Base-by-base conservation (phyloP, 2,329 filamentous ascomycete genomes). In the Pseudogymnoascus sp. region DNA sequence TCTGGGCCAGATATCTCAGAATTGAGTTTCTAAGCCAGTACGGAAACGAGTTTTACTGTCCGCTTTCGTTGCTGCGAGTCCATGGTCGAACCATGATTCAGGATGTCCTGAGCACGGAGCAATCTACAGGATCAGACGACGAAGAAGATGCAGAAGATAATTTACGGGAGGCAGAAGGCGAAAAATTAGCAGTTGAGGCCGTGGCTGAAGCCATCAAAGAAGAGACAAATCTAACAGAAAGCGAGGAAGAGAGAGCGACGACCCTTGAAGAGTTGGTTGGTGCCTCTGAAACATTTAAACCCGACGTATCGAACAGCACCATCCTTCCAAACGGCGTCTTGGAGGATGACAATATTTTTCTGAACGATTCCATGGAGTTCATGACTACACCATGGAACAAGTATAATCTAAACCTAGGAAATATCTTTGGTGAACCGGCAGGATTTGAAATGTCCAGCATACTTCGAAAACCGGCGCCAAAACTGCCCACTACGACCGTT, bases 1-100 rank as follows among this genome's bases (percentile, higher is more conserved):
- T 97, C 58, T 99, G 92, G 89, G 92, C 94, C 45, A 87, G 93
- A 66, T 99, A 97, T 75, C 76, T 99, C 42, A 86, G 91, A 23
- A 86, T 99, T 63, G 94, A 99, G 72, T 94, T 97, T 66, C 74
- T 97, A 58, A 91, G 86, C 4, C 93, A 99, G 73, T 99, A 93
- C 73, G 94, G 94, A 7, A 96, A 92, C 69, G 94, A 99, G 73
- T 99, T 90, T 73, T 99, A 96, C 73, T 99, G 94, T 71, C 94
- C 94, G 0, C 79, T 99, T 14, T 97, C 93, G 64, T 77, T 99
- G 16, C 79, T 99, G 61, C 85, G 94, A 62, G 89, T 99, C 4
- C 94, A 99, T 75, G 94, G 94, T 5, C 96, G 86, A 19, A 89
- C 93, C 0, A 94, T 96, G 79, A 89, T 99, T 86, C 85, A 97